Evolutionary conservation across 169 alveolate species (phyloP).

Genomic region (Cystoisospora suis): DNA sequence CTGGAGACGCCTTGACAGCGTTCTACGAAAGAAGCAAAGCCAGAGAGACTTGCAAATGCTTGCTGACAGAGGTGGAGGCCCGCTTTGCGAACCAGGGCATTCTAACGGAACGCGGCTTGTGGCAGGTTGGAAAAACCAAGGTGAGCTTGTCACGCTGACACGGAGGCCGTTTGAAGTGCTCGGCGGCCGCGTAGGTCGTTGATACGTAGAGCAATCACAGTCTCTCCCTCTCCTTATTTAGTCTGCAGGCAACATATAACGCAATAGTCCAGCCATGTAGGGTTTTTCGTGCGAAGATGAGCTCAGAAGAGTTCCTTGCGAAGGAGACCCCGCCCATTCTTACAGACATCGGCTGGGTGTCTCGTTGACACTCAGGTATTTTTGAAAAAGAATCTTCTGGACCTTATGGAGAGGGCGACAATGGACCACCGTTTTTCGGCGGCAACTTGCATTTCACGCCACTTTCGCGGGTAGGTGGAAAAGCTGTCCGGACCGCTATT

Average conservation of each 20-base stretch:
- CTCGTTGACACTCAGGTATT: background rate
- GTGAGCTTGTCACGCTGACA: background rate
- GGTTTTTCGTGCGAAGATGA: background rate
- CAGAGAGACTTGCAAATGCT: background rate
- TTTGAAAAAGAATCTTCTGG: background rate
- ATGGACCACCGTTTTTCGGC: background rate
- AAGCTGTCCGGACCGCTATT: background rate
- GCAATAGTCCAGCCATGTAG: too few relatives aligned
- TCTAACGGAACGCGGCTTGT: background rate
- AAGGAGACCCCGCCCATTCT: background rate
- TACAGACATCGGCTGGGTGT: too few relatives aligned
- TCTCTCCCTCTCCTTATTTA: background rate
- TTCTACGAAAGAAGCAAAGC: background rate
- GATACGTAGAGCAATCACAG: background rate
- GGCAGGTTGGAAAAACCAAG: slow-evolving; percentile 21
- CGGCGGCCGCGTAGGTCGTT: background rate
- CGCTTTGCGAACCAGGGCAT: background rate
- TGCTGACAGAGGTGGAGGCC: background rate
- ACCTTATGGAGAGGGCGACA: background rate
- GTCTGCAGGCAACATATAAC: background rate
- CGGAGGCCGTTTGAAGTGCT: background rate
- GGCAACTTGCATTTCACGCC: background rate
- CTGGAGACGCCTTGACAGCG: background rate
- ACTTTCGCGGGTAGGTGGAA: background rate
- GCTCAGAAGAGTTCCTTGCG: background rate